A percentile compares a stretch with the other conserved stretches of the same genome.
Evolutionary conservation across 345 rosid genomes (phyloP).

Genomic region (Turnera subulata): DNA sequence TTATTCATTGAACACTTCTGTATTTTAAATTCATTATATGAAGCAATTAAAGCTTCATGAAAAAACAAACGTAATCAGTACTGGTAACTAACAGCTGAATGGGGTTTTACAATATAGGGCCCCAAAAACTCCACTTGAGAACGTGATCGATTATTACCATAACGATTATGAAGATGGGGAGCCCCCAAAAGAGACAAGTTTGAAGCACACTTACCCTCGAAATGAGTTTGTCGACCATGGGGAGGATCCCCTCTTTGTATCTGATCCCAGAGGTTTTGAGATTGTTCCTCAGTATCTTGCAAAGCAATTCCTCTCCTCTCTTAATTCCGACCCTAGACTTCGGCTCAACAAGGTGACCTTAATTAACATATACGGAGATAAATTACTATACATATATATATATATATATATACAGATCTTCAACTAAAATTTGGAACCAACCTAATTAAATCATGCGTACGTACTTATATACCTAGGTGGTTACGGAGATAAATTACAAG

Average conservation of each 20-base stretch:
- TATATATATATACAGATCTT: not conserved
- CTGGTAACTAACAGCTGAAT: too few species aligned
- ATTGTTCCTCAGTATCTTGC: constrained; percentile 17
- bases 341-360: constrained; percentile 22
- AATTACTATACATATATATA: not conserved
- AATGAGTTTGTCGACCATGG: constrained; percentile 16
- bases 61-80: too few species aligned
- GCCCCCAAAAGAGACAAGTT: constrained; percentile 25
- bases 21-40: too few species aligned
- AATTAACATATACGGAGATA: not conserved
- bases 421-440: not conserved
- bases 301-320: constrained; percentile 9
- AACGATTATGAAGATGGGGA: constrained; percentile 23
- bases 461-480: constrained; percentile 3
- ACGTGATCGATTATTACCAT: constrained; percentile 25
- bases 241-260: constrained; percentile 17
- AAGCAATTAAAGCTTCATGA: too few species aligned
- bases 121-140: constrained; percentile 25
- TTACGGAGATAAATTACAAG: constrained; percentile 10
- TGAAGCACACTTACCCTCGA: constrained; percentile 19
- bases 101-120: too few species aligned
- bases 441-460: not conserved
- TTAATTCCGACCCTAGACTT: constrained; percentile 14
- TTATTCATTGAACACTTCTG: too few species aligned
- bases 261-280: constrained; percentile 24